Evolutionary conservation across 805 yeast species (phyloP).

Genomic region (Zygosaccharomyces rouxii): DNA sequence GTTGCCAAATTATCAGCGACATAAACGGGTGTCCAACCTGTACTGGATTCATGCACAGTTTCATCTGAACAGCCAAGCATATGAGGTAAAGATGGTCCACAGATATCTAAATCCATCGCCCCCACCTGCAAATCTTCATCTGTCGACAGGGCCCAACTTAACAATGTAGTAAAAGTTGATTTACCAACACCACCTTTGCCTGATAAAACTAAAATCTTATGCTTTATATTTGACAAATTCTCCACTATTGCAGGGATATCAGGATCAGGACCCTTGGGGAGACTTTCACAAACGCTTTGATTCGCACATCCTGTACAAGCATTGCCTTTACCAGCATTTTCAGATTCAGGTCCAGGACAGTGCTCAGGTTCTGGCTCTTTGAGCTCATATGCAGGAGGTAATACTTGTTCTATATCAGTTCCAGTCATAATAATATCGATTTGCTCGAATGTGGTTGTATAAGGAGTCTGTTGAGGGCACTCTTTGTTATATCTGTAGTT

Average conservation of each 20-base stretch:
- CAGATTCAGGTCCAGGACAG: slow-evolving; percentile 98
- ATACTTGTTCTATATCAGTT: slow-evolving; percentile 12
- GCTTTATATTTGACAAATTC: slow-evolving; percentile 60
- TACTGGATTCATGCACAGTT: slow-evolving; percentile 77
- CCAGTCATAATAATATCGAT: slow-evolving; percentile 7
- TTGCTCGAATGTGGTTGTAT: slow-evolving; percentile 11
- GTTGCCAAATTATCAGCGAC: slow-evolving; percentile 92
- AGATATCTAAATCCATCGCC: slow-evolving; percentile 94
- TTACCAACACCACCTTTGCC: slow-evolving; percentile 98
- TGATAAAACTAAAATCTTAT: slow-evolving; percentile 76
- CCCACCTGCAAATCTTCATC: slow-evolving; percentile 82
- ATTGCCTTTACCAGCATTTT: slow-evolving; percentile 86
- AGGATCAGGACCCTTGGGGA: slow-evolving; percentile 94
- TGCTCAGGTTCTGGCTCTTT: slow-evolving; percentile 89
- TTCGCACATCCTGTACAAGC: slow-evolving; percentile 96
- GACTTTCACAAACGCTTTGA: slow-evolving; percentile 79
- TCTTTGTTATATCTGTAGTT: neutral
- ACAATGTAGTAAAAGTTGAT: slow-evolving; percentile 90
- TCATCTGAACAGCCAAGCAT: slow-evolving; percentile 93
- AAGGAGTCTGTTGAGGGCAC: neutral
- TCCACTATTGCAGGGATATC: slow-evolving; percentile 74
- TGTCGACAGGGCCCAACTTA: slow-evolving; percentile 94
- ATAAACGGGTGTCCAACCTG: slow-evolving; percentile 97
- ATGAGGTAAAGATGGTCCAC: slow-evolving; percentile 94
- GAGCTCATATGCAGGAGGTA: slow-evolving; percentile 32